phyloP scores from a whole-genome alignment of 345 rosid species.

The Microcos paniculata region DNA sequence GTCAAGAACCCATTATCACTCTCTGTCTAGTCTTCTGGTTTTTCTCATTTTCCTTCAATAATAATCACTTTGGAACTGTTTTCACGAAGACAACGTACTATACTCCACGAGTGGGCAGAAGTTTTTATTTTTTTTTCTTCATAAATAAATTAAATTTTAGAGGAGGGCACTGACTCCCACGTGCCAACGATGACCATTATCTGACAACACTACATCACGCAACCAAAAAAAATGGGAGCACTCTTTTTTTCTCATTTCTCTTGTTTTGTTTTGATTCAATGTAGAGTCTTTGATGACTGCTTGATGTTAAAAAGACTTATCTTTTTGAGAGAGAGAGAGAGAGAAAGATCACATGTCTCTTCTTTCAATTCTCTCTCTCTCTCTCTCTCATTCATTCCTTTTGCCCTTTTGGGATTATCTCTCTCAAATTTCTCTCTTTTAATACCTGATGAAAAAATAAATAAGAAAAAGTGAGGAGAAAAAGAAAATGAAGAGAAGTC shows the following conservation, averaged over 20 bases:
- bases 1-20: background rate
- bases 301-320: no score
- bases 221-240: no score
- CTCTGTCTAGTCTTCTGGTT: background rate
- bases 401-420: conserved; percentile 18
- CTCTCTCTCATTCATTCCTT: conserved; percentile 29
- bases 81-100: background rate
- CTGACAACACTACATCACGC: conserved; percentile 9
- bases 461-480: no score
- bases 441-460: background rate
- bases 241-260: no score
- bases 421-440: conserved; percentile 5
- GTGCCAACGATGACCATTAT: conserved; percentile 24
- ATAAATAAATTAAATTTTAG: background rate
- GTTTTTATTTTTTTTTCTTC: background rate
- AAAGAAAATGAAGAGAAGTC: no score
- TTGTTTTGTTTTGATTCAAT: no score
- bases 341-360: conserved; percentile 17
- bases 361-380: conserved; percentile 26
- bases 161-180: conserved; percentile 42
- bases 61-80: background rate
- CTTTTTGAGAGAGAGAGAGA: no score
- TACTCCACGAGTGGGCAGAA: conserved; percentile 3
- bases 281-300: no score
- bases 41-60: background rate